A percentile compares a stretch with the other conserved stretches of the same genome.
phyloP scores from a whole-genome alignment of 345 rosid species.

The Gossypium stocksii region DNA sequence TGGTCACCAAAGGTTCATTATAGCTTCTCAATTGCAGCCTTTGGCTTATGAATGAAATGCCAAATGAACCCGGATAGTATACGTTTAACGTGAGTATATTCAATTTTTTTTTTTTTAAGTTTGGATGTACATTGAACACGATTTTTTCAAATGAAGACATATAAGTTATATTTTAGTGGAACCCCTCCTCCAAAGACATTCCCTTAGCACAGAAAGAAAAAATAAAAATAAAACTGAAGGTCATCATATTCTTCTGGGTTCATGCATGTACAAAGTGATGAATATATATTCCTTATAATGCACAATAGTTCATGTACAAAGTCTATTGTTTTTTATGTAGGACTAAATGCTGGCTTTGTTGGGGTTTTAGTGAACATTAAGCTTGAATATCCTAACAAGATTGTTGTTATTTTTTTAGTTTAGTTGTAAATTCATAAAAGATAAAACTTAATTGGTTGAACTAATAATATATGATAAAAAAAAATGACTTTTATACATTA shows the following conservation, averaged over 20 bases:
- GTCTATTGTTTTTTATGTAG: not conserved
- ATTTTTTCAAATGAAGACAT: not conserved
- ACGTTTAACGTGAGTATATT: too few relatives aligned
- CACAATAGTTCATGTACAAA: not conserved
- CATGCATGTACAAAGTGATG: slow-evolving; percentile 14
- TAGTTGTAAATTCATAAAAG: too few relatives aligned
- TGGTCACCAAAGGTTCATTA: not conserved
- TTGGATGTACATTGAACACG: too few relatives aligned
- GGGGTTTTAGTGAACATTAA: slow-evolving; percentile 7
- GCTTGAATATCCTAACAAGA: not conserved
- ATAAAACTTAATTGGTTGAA: too few relatives aligned
- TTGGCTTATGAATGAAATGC: not conserved
- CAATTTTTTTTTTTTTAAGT: too few relatives aligned
- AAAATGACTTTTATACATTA: too few relatives aligned
- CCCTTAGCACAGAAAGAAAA: slow-evolving; percentile 1
- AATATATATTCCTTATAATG: slow-evolving; percentile 10
- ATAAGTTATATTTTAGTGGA: not conserved
- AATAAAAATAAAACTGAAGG: not conserved
- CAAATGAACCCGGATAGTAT: not conserved
- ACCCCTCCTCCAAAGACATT: not conserved
- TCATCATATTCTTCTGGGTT: slow-evolving; percentile 2
- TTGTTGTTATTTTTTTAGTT: not conserved
- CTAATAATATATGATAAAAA: too few relatives aligned
- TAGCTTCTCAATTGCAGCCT: not conserved
- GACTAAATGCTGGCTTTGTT: slow-evolving; percentile 6